Percentiles rank a stretch among this genome's conserved stretches.
Evolutionary conservation across 768 basidiomycete genomes (phyloP).

Genomic region (Boletus sensibilis): DNA sequence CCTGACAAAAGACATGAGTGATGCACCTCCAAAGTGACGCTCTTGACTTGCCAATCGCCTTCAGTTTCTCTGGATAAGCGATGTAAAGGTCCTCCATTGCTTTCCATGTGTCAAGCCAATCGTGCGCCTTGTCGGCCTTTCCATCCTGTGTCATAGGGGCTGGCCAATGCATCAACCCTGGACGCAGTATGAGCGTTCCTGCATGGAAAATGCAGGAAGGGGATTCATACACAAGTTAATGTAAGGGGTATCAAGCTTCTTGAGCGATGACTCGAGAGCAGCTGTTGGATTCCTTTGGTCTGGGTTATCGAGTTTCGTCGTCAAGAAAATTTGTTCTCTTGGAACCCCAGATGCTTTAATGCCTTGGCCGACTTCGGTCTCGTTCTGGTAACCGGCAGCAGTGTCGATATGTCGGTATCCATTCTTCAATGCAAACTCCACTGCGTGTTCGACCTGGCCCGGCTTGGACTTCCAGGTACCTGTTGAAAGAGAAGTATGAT

Average conservation of each 20-base stretch:
- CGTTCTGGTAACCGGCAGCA: conserved; percentile 69
- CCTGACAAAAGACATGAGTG: conserved; percentile 31
- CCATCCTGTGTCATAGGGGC: conserved; percentile 63
- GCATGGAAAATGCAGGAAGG: not conserved
- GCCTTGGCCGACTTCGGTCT: conserved; percentile 79
- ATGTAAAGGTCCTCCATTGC: conserved; percentile 68
- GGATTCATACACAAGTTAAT: conserved; percentile 66
- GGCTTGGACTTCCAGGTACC: conserved; percentile 81
- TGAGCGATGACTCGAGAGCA: conserved; percentile 68
- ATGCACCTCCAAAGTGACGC: not conserved
- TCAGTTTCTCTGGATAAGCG: conserved; percentile 67
- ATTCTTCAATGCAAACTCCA: conserved; percentile 65
- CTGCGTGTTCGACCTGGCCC: conserved; percentile 70
- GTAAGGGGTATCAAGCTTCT: conserved; percentile 68
- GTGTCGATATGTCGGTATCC: conserved; percentile 79
- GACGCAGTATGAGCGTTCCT: not conserved
- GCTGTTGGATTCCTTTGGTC: conserved; percentile 58
- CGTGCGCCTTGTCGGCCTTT: conserved; percentile 50
- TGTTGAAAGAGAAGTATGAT: conserved; percentile 20
- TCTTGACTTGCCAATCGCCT: conserved; percentile 60
- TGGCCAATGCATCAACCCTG: conserved; percentile 84
- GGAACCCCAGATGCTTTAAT: conserved; percentile 71
- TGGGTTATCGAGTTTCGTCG: conserved; percentile 66
- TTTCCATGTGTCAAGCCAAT: conserved; percentile 80
- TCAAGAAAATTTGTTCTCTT: conserved; percentile 75